Evolutionary conservation across 768 basidiomycete genomes (phyloP), one percentile per base, ranked within the genome.

Genomic region (Naganishia kalamii): DNA sequence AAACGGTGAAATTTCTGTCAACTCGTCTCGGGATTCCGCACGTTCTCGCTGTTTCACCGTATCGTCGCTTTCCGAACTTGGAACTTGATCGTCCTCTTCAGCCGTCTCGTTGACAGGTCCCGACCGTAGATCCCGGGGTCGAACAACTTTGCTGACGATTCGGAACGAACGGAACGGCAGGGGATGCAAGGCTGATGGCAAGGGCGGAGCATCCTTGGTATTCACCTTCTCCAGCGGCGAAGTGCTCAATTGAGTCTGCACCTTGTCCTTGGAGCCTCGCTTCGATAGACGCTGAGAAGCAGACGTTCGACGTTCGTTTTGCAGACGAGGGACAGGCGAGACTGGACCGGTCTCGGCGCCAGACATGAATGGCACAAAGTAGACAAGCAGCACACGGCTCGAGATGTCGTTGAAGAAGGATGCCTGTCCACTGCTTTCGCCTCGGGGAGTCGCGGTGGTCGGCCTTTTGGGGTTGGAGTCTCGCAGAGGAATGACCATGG

Each of bases 61-160:
- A 6, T 57, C 54, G 11, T 27, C 54, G 37, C 54, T 40, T 25
- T 35, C 54, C 15, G 12, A 33, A 37, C 33, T 57, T 35, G 54
- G 54, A 19, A 40, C 17, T 30, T 33, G 40, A 3, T 51, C 29
- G 13, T 21, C 50, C 0, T 35, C 49, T 13, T 60, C 57, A 54
- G 40, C 63, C 19, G 5, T 30, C 15, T 47, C 59, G 15, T 44
- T 32, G 43, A 65, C 52, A 8, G 65, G 41, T 41, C 70, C 71
- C 2, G 71, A 73, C 12, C 85, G 84, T 17, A 93, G 78, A 67
- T 92, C 89, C 47, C 83, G 80, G 69, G 89, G 85, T 0, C 85
- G 80, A 27, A 92, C 83, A 35, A 90, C 82, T 6, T 88, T 84
- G 30, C 88, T 89, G 57, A 84, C 85, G 54, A 89, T 85, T 57